These are phyloP conservation scores for Neofusicoccum laricinum DNA, from an alignment of 2,329 filamentous ascomycete genomes.

Conservation along the genomic window DNA sequence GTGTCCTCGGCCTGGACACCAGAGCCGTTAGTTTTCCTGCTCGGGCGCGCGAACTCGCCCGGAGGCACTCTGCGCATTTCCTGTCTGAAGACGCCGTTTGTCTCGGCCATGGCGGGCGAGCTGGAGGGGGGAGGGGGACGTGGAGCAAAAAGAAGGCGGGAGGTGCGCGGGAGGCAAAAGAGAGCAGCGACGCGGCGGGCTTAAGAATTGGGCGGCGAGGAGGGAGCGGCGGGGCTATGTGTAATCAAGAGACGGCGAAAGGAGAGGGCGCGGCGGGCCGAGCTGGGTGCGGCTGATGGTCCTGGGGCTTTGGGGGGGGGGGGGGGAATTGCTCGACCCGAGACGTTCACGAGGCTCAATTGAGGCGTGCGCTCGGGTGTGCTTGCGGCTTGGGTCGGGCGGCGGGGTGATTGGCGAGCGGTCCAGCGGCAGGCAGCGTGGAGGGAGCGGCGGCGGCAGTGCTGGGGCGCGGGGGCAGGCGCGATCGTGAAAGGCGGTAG, in stretches of 20 bases:
- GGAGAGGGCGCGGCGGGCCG: slow-evolving; percentile 14
- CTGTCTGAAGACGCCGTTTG: slow-evolving; percentile 37
- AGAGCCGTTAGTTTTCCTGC: slow-evolving; percentile 55
- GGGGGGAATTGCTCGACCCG: slow-evolving; percentile 2
- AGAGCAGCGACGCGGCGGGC: not conserved
- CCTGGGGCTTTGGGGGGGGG: slow-evolving; percentile 14
- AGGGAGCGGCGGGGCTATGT: slow-evolving; percentile 7
- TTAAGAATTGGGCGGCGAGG: slow-evolving; percentile 10
- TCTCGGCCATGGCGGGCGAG: slow-evolving; percentile 21
- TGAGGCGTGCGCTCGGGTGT: slow-evolving; percentile 5
- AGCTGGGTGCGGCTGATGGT: slow-evolving; percentile 17
- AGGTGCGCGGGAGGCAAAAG: not conserved
- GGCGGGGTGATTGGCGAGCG: not conserved
- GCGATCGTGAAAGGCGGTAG: slow-evolving; percentile 16
- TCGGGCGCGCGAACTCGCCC: slow-evolving; percentile 45
- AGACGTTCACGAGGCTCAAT: slow-evolving; percentile 10
- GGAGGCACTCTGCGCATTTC: slow-evolving; percentile 39
- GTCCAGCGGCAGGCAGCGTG: not conserved
- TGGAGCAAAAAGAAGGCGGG: not conserved
- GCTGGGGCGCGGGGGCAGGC: not conserved
- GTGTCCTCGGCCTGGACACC: slow-evolving; percentile 91
- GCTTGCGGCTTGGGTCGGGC: not conserved
- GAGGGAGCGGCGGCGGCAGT: not conserved
- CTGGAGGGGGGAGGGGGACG: not conserved
- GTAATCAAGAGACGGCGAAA: slow-evolving; percentile 16